These are phyloP conservation scores for Pleurotus tuber-regium DNA, from an alignment of 768 basidiomycete species.

Conservation along the genomic window DNA sequence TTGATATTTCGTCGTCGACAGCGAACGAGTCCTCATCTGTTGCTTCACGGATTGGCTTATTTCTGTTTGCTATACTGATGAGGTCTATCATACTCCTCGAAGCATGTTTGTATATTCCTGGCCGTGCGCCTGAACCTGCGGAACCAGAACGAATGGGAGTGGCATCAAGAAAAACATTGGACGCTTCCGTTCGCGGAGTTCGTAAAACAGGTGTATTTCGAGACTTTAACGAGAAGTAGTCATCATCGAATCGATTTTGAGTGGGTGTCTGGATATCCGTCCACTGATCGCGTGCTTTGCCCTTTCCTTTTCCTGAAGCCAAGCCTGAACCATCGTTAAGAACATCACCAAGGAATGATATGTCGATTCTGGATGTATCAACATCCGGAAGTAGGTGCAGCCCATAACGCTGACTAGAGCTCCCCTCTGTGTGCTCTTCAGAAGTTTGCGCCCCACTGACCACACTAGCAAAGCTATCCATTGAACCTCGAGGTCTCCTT, in stretches of 20 bases:
- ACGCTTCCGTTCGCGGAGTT: constrained; percentile 10
- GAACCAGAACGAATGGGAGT: too few relatives aligned
- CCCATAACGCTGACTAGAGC: not conserved
- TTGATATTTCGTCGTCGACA: not conserved
- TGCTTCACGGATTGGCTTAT: constrained; percentile 24
- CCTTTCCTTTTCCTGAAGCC: constrained; percentile 24
- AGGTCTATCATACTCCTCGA: constrained; percentile 69
- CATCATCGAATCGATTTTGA: not conserved
- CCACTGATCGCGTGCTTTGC: constrained; percentile 17
- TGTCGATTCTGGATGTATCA: constrained; percentile 29
- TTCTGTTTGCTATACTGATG: constrained; percentile 28
- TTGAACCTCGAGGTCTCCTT: constrained; percentile 10
- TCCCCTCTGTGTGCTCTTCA: constrained; percentile 12
- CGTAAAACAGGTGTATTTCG: constrained; percentile 18
- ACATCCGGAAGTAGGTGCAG: constrained; percentile 22
- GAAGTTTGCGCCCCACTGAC: not conserved
- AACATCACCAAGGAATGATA: constrained; percentile 27
- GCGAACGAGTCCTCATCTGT: constrained; percentile 15
- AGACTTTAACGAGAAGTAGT: constrained; percentile 14
- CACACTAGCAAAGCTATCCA: constrained; percentile 9
- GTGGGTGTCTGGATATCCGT: not conserved
- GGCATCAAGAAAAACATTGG: constrained; percentile 5
- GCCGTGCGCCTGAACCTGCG: constrained; percentile 25
- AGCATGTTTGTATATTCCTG: constrained; percentile 54
- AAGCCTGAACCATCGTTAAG: not conserved